Base-by-base conservation (phyloP, 495 filamentous ascomycete genomes). In the Articulospora tetracladia region DNA sequence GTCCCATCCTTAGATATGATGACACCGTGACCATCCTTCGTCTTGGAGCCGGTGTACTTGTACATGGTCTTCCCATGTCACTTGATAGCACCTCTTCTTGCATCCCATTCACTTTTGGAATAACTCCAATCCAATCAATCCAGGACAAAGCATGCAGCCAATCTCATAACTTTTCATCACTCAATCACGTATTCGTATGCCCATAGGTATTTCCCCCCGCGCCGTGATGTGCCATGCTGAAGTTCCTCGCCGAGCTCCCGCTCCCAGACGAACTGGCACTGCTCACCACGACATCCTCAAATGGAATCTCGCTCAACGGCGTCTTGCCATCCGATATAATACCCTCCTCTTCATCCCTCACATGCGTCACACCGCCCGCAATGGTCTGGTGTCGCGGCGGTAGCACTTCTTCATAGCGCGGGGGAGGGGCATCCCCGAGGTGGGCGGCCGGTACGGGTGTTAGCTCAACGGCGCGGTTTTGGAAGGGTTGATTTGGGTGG, bases 161-260 rank as follows among this genome's bases (percentile, higher is more conserved):
- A n/a, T n/a, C n/a, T n/a, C n/a, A n/a, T n/a, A n/a, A n/a, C n/a
- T n/a, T n/a, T n/a, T n/a, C n/a, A n/a, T n/a, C n/a, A n/a, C n/a
- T n/a, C n/a, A n/a, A n/a, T 64, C 58, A 67, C 30, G 62, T 36
- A 63, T 68, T 68, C 20, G 66, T 68, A 53, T 68, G 66, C 23
- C 66, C 66, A 22, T 22, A 56, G 0, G 66, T 68, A 60, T 68
- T 57, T n/a, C 66, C 66, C 13, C 44, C 55, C 0, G 4, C 30
- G 1, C 20, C 41, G 54, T 64, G 58, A 62, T 67, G 65, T 19
- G 25, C 47, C 44, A 46, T 1, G 12, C 44, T 54, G 39, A 65
- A 64, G 10, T 20, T 48, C 52, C 59, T 62, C 8, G 48, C 51
- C n/a, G 48, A 55, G 1, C 64, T 44, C 19, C 44, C 56, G 6